Percentiles rank a stretch among this genome's conserved stretches.
phyloP scores from a whole-genome alignment of 305 asterid genomes.

The Solanum chacoense region DNA sequence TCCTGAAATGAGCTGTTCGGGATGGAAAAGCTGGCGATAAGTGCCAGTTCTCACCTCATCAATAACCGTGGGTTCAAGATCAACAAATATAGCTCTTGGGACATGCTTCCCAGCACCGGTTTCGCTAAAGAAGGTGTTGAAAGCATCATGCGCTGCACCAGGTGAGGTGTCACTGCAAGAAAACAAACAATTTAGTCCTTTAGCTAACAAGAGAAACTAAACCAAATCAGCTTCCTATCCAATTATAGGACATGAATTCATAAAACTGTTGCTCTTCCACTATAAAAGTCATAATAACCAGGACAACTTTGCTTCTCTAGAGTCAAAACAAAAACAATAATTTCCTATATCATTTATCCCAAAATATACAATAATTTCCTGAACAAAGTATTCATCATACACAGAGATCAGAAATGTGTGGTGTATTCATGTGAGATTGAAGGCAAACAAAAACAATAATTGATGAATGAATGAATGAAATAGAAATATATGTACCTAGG shows the following conservation, averaged over 20 bases:
- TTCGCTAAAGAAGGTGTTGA: constrained; percentile 69
- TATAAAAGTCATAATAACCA: neutral
- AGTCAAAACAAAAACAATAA: neutral
- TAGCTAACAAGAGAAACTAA: neutral
- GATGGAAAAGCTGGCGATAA: constrained; percentile 69
- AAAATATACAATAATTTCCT: neutral
- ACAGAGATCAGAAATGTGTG: neutral
- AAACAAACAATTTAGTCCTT: neutral
- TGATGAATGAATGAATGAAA: neutral
- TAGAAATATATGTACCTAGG: constrained; percentile 34
- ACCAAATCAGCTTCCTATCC: neutral
- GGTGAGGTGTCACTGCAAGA: constrained; percentile 35
- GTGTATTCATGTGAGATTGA: neutral
- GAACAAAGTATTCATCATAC: neutral
- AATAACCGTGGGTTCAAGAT: constrained; percentile 58
- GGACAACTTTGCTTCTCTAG: neutral
- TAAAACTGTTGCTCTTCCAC: neutral
- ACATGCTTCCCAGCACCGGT: constrained; percentile 59
- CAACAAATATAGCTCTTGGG: constrained; percentile 57
- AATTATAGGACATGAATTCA: neutral
- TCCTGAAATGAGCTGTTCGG: constrained; percentile 58
- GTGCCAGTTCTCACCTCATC: constrained; percentile 54
- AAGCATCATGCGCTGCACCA: constrained; percentile 54
- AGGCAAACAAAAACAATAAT: neutral
- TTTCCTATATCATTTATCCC: neutral